These are phyloP conservation scores for Diutina pseudorugosa DNA, from an alignment of 1,139 yeast genomes.

Conservation along the genomic window DNA sequence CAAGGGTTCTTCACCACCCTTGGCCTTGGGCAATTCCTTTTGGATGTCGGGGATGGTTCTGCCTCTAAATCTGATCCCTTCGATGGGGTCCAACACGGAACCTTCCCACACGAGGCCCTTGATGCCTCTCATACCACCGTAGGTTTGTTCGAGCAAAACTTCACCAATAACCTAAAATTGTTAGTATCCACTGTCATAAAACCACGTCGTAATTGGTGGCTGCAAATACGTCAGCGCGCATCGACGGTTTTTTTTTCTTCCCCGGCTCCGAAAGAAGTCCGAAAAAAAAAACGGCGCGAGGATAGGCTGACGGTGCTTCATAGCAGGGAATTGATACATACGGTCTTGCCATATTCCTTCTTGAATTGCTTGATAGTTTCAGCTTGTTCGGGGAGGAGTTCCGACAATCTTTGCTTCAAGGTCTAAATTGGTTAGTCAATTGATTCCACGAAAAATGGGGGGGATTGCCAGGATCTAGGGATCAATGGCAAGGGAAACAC, in stretches of 20 bases:
- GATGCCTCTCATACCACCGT: constrained; percentile 99
- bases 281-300: background rate
- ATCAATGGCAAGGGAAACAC: constrained; percentile 10
- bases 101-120: constrained; percentile 99
- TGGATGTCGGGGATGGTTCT: constrained; percentile 94
- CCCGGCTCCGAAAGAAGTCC: background rate
- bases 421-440: constrained; percentile 10
- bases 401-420: constrained; percentile 39
- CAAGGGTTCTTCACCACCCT: constrained; percentile 73
- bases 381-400: constrained; percentile 81
- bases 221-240: background rate
- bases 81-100: constrained; percentile 93
- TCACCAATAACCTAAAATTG: constrained; percentile 53
- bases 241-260: background rate
- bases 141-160: constrained; percentile 89
- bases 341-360: constrained; percentile 3
- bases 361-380: constrained; percentile 23
- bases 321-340: background rate
- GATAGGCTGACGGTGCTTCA: background rate
- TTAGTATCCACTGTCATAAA: constrained; percentile 9
- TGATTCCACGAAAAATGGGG: no score
- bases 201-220: background rate
- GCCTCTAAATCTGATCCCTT: constrained; percentile 98
- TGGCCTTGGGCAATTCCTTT: constrained; percentile 84
- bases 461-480: background rate